These are phyloP conservation scores for Venturia carpophila DNA, from an alignment of 2,329 filamentous ascomycete genomes.

Conservation along the genomic window DNA sequence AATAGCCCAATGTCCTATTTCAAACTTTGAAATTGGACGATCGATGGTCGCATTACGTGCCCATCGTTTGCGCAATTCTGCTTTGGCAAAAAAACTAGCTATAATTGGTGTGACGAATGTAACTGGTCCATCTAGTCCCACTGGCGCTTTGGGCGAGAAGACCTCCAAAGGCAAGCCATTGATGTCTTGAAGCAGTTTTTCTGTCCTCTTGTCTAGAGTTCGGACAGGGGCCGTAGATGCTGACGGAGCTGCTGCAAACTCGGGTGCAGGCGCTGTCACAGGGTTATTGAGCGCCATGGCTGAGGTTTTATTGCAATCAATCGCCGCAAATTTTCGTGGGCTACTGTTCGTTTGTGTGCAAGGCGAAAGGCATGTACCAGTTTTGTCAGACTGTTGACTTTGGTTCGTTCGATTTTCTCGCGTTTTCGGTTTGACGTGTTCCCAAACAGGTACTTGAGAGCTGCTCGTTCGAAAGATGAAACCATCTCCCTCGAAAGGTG, in stretches of 20 bases:
- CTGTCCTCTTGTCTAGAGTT: neutral
- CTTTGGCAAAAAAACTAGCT: neutral
- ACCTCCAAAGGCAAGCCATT: conserved; percentile 1
- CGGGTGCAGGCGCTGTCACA: too few species aligned
- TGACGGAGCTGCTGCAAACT: neutral
- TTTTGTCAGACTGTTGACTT: neutral
- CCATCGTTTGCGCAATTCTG: neutral
- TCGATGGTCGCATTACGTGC: neutral
- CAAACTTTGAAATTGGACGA: conserved; percentile 5
- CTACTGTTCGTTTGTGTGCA: neutral
- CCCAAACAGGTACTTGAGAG: neutral
- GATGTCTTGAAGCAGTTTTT: neutral
- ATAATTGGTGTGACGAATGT: conserved; percentile 2
- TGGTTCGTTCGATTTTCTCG: neutral
- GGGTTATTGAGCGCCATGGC: neutral
- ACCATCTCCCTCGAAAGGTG: neutral
- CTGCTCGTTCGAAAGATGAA: neutral
- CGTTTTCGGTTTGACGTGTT: neutral
- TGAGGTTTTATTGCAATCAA: neutral
- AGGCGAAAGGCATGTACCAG: neutral
- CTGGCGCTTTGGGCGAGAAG: conserved; percentile 8
- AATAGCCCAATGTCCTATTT: conserved; percentile 9
- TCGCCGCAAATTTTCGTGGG: neutral
- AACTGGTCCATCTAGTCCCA: neutral
- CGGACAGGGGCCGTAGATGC: neutral